Conservation (phyloP, 2,329 filamentous ascomycete genomes). For the Arthrobotrys megalospora region DNA sequence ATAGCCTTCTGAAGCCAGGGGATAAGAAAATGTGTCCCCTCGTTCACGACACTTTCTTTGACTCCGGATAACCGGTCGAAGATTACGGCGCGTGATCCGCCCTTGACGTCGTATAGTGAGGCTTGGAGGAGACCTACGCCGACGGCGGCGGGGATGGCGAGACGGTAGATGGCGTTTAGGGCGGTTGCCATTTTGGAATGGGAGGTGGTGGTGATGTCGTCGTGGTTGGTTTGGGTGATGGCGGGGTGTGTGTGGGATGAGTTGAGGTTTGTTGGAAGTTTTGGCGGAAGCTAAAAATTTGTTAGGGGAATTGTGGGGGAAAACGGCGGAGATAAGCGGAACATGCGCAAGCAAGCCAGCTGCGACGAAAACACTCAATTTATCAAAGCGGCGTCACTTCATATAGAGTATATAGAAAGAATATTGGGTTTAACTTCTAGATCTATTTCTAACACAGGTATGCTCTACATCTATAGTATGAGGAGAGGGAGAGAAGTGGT, state of each 20-base stretch:
- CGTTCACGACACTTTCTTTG: slow-evolving; percentile 90
- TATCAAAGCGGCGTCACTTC: background rate
- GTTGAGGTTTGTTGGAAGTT: slow-evolving; percentile 23
- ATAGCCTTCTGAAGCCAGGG: slow-evolving; percentile 97
- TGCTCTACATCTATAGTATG: too few relatives aligned
- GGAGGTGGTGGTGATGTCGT: background rate
- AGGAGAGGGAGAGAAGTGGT: too few relatives aligned
- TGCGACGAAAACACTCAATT: background rate
- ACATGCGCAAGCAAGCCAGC: background rate
- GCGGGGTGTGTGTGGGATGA: slow-evolving; percentile 12
- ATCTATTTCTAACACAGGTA: too few relatives aligned
- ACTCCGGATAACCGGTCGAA: slow-evolving; percentile 95
- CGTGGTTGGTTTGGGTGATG: background rate
- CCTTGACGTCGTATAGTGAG: slow-evolving; percentile 96
- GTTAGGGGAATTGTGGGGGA: slow-evolving; percentile 51
- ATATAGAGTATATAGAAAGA: too few relatives aligned
- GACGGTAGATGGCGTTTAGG: slow-evolving; percentile 76
- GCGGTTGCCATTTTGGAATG: slow-evolving; percentile 69
- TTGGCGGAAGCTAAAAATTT: slow-evolving; percentile 45
- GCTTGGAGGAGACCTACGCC: slow-evolving; percentile 79
- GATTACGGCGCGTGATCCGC: slow-evolving; percentile 94
- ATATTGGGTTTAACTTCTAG: too few relatives aligned
- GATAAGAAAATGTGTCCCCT: slow-evolving; percentile 96
- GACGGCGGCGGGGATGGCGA: slow-evolving; percentile 80
- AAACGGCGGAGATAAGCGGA: slow-evolving; percentile 51